These are phyloP conservation scores for Apiospora rasikravindrae DNA, from an alignment of 2,329 filamentous ascomycete genomes.

Conservation along the genomic window DNA sequence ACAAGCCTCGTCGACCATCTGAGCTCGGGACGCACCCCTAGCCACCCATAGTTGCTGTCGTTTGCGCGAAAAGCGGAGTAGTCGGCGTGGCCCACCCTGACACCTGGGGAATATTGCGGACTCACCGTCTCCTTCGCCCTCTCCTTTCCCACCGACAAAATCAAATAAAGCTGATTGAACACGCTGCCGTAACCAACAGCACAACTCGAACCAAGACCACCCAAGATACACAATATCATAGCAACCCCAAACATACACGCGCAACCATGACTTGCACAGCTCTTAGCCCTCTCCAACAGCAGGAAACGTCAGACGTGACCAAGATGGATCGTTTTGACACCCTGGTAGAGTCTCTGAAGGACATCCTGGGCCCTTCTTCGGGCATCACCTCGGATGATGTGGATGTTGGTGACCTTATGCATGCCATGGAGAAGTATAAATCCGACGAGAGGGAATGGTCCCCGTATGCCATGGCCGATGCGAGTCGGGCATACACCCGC, in stretches of 20 bases:
- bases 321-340: slow-evolving; percentile 63
- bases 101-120: neutral
- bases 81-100: slow-evolving; percentile 8
- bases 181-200: neutral
- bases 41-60: neutral
- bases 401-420: slow-evolving; percentile 72
- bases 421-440: slow-evolving; percentile 75
- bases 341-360: slow-evolving; percentile 75
- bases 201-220: neutral
- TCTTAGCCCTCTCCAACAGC: neutral
- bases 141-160: neutral
- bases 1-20: neutral
- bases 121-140: neutral
- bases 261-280: slow-evolving; percentile 4
- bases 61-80: slow-evolving; percentile 8
- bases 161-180: neutral
- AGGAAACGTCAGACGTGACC: slow-evolving; percentile 2
- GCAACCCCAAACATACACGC: neutral
- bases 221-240: neutral
- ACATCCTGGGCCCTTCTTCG: slow-evolving; percentile 77
- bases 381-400: slow-evolving; percentile 84
- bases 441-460: slow-evolving; percentile 74
- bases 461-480: slow-evolving; percentile 75
- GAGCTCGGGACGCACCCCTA: neutral
- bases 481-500: slow-evolving; percentile 75